Evolutionary conservation across 805 yeast species (phyloP).

Genomic region (Pichia deserticola): DNA sequence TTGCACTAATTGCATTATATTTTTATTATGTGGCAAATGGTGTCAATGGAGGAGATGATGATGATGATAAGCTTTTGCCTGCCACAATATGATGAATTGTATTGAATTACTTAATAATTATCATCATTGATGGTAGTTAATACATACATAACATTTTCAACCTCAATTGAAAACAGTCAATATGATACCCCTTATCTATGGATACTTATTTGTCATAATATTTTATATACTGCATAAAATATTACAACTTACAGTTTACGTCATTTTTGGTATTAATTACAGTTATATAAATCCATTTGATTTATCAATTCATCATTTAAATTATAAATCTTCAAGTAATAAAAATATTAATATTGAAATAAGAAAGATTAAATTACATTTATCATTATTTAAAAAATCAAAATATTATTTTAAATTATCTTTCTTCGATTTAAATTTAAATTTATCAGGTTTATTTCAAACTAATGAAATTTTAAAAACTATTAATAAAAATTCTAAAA

Average conservation of each 20-base stretch:
- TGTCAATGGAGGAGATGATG: too few species aligned
- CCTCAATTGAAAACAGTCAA: not conserved
- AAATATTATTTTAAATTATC: not conserved
- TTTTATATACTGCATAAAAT: not conserved
- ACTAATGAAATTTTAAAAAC: not conserved
- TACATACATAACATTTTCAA: too few species aligned
- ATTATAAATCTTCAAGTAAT: not conserved
- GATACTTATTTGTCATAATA: not conserved
- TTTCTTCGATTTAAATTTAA: not conserved
- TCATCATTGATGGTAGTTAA: too few species aligned
- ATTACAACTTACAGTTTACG: not conserved
- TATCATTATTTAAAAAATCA: constrained; percentile 2
- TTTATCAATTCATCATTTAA: constrained; percentile 2
- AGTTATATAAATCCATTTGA: constrained; percentile 7
- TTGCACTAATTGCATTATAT: too few species aligned
- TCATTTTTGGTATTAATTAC: not conserved
- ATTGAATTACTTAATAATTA: too few species aligned
- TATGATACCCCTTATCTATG: not conserved
- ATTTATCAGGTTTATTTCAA: not conserved
- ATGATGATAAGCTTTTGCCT: too few species aligned
- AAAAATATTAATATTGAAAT: not conserved
- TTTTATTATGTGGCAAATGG: too few species aligned
- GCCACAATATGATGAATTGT: too few species aligned
- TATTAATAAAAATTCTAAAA: not conserved
- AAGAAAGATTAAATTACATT: constrained; percentile 2